Conservation (phyloP, 257 asterid species). For the Leptodermis oblonga region DNA sequence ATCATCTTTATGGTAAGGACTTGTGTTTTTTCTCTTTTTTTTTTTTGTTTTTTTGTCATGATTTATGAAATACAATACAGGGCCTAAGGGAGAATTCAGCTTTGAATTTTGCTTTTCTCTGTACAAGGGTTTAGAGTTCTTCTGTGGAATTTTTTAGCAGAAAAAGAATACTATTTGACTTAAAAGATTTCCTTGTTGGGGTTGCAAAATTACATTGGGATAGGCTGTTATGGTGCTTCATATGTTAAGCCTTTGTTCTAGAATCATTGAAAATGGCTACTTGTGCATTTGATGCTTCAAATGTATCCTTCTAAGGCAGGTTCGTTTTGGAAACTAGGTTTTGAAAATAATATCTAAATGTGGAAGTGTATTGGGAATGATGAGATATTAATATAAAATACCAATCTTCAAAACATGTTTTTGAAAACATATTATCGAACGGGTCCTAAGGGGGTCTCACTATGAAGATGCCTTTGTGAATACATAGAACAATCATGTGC, state of each 20-base stretch:
- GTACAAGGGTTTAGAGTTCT: not conserved
- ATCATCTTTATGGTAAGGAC: constrained; percentile 77
- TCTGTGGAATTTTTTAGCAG: not conserved
- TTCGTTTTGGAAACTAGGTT: no score
- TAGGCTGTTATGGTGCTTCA: not conserved
- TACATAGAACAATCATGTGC: not conserved
- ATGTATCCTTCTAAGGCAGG: not conserved
- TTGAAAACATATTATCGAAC: no score
- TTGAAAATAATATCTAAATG: no score
- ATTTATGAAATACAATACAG: not conserved
- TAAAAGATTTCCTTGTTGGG: not conserved
- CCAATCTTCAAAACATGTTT: no score
- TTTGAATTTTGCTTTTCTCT: not conserved
- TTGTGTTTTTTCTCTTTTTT: not conserved
- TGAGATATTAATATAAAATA: no score
- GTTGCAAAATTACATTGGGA: not conserved
- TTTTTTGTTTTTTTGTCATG: not conserved
- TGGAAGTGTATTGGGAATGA: no score
- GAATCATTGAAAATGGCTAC: no score
- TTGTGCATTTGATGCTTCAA: not conserved
- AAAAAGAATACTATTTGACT: not conserved
- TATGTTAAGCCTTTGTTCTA: not conserved
- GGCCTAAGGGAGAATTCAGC: not conserved
- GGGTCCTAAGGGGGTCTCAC: no score
- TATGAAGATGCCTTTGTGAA: no score